Conservation (phyloP, 176 grass and related monocot species). For the Aegilops tauschii region DNA sequence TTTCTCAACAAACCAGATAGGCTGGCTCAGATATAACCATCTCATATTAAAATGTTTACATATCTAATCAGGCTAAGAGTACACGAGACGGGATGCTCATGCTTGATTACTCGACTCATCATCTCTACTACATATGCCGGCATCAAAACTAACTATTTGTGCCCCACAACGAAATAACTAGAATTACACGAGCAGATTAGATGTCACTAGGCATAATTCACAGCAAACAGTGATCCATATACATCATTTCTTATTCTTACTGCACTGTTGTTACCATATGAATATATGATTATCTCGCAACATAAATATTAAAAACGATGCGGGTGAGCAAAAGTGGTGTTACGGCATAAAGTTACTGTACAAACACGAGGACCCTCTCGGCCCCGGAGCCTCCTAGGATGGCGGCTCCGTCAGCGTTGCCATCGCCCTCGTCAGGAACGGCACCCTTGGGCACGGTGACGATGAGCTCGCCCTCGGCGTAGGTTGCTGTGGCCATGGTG, state of each 20-base stretch:
- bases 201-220: not conserved
- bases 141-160: not conserved
- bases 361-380: slow-evolving; percentile 44
- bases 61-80: not conserved
- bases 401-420: not conserved
- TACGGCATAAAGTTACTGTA: slow-evolving; percentile 43
- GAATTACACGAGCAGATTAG: not conserved
- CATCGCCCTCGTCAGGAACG: slow-evolving; percentile 21
- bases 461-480: slow-evolving; percentile 77
- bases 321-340: slow-evolving; percentile 24
- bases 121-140: not conserved
- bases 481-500: slow-evolving; percentile 75
- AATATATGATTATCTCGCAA: slow-evolving; percentile 24
- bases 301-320: slow-evolving; percentile 34
- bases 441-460: slow-evolving; percentile 79
- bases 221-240: not conserved
- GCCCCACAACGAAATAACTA: not conserved
- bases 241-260: slow-evolving; percentile 24
- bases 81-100: not conserved
- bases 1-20: not conserved
- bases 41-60: not conserved
- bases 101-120: not conserved
- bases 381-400: slow-evolving; percentile 11
- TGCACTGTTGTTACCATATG: slow-evolving; percentile 19
- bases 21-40: not conserved